phyloP scores from a whole-genome alignment of 164 flowering plant genomes.

The Liriodendron chinense region DNA sequence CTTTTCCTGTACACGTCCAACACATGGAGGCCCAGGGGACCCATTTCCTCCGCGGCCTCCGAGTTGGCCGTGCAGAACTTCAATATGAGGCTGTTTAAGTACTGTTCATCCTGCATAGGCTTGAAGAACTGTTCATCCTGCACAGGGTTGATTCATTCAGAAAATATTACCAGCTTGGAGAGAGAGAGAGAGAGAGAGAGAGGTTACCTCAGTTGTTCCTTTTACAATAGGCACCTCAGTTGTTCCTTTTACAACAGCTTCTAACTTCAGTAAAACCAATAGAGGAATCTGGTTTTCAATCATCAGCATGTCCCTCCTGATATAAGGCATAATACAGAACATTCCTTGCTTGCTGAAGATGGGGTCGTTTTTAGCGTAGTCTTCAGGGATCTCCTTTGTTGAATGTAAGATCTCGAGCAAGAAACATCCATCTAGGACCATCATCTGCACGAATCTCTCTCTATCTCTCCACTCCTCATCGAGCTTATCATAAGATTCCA shows the following conservation, averaged over 20 bases:
- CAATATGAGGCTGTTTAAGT: constrained; percentile 9
- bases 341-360: constrained; percentile 13
- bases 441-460: constrained; percentile 13
- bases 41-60: background rate
- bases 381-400: background rate
- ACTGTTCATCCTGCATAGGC: background rate
- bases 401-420: constrained; percentile 10
- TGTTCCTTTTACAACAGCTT: background rate
- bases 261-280: constrained; percentile 6
- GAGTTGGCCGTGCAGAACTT: background rate
- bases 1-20: background rate
- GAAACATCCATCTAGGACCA: constrained; percentile 16
- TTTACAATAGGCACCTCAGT: background rate
- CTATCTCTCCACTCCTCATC: background rate
- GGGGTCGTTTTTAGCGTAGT: constrained; percentile 11
- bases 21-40: background rate
- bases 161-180: background rate
- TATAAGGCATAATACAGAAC: constrained; percentile 3
- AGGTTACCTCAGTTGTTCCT: background rate
- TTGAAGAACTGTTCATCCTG: background rate
- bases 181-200: background rate
- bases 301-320: constrained; percentile 22
- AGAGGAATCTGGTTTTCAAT: constrained; percentile 25
- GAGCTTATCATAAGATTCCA: constrained; percentile 5
- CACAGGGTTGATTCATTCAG: background rate